These are phyloP conservation scores for Jackrogersella minutella DNA, from an alignment of 495 filamentous ascomycete species.

Conservation along the genomic window DNA sequence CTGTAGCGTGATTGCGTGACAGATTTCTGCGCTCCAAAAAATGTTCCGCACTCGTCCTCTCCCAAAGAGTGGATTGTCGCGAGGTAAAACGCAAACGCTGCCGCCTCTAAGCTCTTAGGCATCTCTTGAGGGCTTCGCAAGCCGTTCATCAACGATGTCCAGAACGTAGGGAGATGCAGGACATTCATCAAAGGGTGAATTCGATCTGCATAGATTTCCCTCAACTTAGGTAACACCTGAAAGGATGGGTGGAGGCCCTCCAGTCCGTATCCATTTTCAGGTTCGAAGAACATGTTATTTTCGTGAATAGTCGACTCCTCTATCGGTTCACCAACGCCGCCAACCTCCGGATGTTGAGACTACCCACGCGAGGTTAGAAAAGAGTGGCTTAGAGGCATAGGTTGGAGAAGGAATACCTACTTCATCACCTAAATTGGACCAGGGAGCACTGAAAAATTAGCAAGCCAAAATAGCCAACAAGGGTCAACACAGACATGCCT, in stretches of 20 bases:
- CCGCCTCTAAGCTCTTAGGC: slow-evolving; percentile 52
- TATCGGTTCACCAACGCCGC: slow-evolving; percentile 1
- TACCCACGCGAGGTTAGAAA: background rate
- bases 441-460: slow-evolving; percentile 9
- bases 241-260: slow-evolving; percentile 41
- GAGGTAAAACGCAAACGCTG: slow-evolving; percentile 62
- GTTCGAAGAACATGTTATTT: slow-evolving; percentile 18
- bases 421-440: slow-evolving; percentile 21
- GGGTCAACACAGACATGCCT: background rate
- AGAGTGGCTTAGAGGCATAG: background rate
- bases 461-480: background rate
- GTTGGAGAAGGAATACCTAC: slow-evolving; percentile 1
- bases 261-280: slow-evolving; percentile 53
- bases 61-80: slow-evolving; percentile 51
- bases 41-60: slow-evolving; percentile 48
- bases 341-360: slow-evolving; percentile 22
- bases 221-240: slow-evolving; percentile 44
- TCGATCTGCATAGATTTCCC: slow-evolving; percentile 60
- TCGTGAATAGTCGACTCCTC: slow-evolving; percentile 12
- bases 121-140: slow-evolving; percentile 40
- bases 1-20: slow-evolving; percentile 53
- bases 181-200: slow-evolving; percentile 63
- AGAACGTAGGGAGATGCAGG: slow-evolving; percentile 60
- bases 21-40: slow-evolving; percentile 54
- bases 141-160: slow-evolving; percentile 55